Percentiles rank a stretch among this genome's conserved stretches.
These are phyloP conservation scores for Thuidium tamariscinum DNA, from an alignment of 225 moss, liverwort and hornwort species.

Conservation along the genomic window DNA sequence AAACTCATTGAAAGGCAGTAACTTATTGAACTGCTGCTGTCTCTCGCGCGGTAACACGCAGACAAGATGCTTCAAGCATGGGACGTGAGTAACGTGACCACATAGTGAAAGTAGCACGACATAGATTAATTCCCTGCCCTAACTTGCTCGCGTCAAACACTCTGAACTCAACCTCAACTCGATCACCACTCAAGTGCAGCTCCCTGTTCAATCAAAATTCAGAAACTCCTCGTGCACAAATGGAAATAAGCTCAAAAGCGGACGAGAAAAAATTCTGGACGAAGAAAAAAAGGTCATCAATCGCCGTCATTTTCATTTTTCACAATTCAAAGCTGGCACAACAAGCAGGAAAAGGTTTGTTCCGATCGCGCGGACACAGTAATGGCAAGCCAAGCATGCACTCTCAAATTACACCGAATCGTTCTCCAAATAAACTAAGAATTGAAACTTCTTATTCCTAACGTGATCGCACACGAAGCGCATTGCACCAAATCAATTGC, in stretches of 20 bases:
- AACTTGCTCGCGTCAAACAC: background rate
- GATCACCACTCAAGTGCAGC: background rate
- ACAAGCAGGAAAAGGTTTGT: background rate
- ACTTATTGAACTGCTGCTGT: background rate
- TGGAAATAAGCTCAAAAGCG: background rate
- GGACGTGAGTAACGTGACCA: background rate
- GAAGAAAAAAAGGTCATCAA: background rate
- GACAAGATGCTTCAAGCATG: slow-evolving; percentile 7
- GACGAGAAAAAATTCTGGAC: background rate
- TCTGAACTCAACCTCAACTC: background rate
- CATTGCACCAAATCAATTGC: too few species aligned
- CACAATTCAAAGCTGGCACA: background rate
- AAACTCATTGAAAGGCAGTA: background rate
- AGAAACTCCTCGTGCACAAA: background rate
- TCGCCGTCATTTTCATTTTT: background rate
- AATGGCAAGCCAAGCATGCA: background rate
- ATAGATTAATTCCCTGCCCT: background rate
- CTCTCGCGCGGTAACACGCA: background rate
- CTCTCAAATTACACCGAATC: background rate
- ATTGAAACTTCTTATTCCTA: background rate
- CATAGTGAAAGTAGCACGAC: background rate
- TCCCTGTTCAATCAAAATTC: background rate
- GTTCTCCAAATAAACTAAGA: background rate
- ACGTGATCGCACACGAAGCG: background rate
- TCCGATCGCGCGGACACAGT: background rate